Conservation (phyloP, 345 rosid genomes). For the Populus davidiana region DNA sequence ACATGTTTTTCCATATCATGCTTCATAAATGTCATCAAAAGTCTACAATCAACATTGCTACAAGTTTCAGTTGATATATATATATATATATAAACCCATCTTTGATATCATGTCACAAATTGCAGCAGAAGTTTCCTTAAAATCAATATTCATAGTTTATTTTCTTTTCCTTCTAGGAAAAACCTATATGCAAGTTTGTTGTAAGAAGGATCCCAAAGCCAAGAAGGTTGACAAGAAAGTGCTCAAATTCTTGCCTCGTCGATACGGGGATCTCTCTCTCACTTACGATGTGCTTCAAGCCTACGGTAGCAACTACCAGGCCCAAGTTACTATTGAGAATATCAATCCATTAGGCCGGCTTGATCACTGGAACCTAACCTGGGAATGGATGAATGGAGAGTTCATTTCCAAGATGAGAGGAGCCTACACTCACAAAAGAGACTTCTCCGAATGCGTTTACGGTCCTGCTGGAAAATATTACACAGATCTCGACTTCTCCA, state of each 20-base stretch:
- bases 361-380: conserved; percentile 89
- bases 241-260: conserved; percentile 50
- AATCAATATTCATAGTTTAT: neutral
- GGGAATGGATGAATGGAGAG: conserved; percentile 94
- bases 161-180: conserved; percentile 39
- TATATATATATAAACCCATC: neutral
- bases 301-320: conserved; percentile 63
- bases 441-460: conserved; percentile 56
- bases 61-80: neutral
- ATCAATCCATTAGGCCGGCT: conserved; percentile 66
- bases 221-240: conserved; percentile 38
- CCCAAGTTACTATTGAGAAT: conserved; percentile 88
- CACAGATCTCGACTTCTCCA: conserved; percentile 62
- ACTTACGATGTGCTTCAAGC: conserved; percentile 70
- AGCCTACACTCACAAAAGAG: conserved; percentile 60
- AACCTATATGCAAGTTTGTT: conserved; percentile 58
- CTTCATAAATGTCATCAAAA: neutral
- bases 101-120: neutral
- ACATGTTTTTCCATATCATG: neutral
- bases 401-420: conserved; percentile 78
- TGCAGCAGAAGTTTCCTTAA: neutral
- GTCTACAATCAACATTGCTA: neutral
- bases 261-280: conserved; percentile 60
- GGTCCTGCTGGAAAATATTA: conserved; percentile 62
- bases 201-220: conserved; percentile 62